Percentiles rank a stretch among this genome's conserved stretches.
Conservation (phyloP, 495 filamentous ascomycete species). For the Bathelium albidoporum region DNA sequence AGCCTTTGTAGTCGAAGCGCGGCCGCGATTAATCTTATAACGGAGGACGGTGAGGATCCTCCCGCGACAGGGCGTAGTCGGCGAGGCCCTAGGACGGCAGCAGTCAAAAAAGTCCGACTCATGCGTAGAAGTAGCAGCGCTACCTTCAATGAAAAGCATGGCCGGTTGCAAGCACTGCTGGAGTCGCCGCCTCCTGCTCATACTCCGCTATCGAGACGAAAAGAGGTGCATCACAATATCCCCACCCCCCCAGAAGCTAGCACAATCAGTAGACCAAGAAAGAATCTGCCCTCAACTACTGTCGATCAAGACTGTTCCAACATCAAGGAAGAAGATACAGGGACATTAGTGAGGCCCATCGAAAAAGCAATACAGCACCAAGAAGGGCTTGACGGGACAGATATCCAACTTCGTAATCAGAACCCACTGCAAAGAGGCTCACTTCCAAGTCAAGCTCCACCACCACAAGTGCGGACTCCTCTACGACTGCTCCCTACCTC, state of each 20-base stretch:
- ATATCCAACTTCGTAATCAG: not conserved
- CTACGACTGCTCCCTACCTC: constrained; percentile 19
- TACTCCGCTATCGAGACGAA: not conserved
- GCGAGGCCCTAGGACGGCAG: not conserved
- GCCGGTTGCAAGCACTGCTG: not conserved
- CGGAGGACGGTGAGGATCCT: not conserved
- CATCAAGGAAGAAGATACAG: not conserved
- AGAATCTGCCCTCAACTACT: too few relatives aligned
- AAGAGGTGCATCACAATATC: not conserved
- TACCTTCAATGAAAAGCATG: not conserved
- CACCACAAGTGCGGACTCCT: constrained; percentile 2
- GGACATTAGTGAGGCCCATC: not conserved
- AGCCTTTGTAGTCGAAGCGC: not conserved
- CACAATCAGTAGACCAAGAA: not conserved
- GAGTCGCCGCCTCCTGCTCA: not conserved
- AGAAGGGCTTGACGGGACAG: not conserved
- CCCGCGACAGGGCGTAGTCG: not conserved
- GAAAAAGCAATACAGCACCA: not conserved
- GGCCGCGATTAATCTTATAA: constrained; percentile 6
- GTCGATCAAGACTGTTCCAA: not conserved
- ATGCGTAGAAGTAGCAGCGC: not conserved
- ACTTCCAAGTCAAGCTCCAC: not conserved
- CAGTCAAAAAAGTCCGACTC: not conserved
- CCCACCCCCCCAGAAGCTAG: not conserved
- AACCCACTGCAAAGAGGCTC: not conserved